Base-by-base conservation (phyloP, 148 eudicot species). In the Silene latifolia region DNA sequence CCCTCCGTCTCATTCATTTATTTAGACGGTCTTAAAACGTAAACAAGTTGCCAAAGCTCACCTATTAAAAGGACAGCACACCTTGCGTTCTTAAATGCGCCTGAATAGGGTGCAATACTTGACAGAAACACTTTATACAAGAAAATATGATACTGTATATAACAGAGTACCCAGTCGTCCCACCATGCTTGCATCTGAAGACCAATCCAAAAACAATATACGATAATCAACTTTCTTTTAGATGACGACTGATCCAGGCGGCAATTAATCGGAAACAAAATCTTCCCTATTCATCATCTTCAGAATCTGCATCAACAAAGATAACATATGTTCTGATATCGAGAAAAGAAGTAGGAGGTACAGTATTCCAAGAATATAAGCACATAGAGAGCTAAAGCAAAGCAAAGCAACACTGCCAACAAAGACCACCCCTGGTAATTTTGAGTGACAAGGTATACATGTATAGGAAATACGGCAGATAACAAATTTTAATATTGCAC, bases 251-350 rank as follows among this genome's bases (percentile, higher is more conserved):
- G 20, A 48, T 64, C 64, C 62, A 39, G 7, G 63, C 25, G 51
- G 83, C 35, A 58, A 66, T 25, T 42, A 42, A 81, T 35, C 27
- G 32, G 46, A 68, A 73, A 56, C 27, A 60, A 75, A 46, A 72
- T 39, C 66, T 71, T 79, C 71, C 71, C 80, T 84, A 84, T 14
- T 84, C 84, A 25, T 84, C 87, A 63, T 81, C 84, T 76, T 84
- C 87, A 7, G 88, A 85, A 78, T 85, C 88, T 85, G 88, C 80
- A 82, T 56, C n/a, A 72, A 21, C 69, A 72, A 68, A 48, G 0
- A 72, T 17, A 23, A n/a, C 56, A 51, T 13, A 14, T 68, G 7
- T 60, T 72, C 39, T n/a, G 15, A 35, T 61, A 23, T 9, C 19
- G 64, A 72, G 35, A 19, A 27, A 27, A 27, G 51, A 67, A 67